Percentiles rank a stretch among this genome's conserved stretches.
phyloP scores from a whole-genome alignment of 2,329 filamentous ascomycete genomes.

The Fonsecaea pugnacius region DNA sequence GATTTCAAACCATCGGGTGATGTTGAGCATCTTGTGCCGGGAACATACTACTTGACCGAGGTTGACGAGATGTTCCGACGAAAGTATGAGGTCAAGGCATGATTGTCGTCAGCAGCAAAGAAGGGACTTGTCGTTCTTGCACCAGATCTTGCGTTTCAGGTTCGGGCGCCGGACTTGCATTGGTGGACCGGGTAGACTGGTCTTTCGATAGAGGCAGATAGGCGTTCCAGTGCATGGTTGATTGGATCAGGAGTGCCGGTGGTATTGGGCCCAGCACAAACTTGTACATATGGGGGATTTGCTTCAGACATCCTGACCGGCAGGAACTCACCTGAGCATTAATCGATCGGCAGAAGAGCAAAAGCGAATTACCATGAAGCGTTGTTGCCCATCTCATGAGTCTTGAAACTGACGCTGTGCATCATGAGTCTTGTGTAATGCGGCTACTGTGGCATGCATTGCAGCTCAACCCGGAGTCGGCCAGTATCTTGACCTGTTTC shows the following conservation, averaged over 20 bases:
- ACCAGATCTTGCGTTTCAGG: slow-evolving; percentile 29
- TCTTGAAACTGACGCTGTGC: slow-evolving; percentile 24
- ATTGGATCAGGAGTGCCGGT: slow-evolving; percentile 17
- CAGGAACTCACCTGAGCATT: slow-evolving; percentile 8
- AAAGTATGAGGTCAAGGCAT: slow-evolving; percentile 76
- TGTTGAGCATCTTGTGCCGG: slow-evolving; percentile 66
- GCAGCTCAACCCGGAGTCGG: slow-evolving; percentile 20
- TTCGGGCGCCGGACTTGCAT: slow-evolving; percentile 28
- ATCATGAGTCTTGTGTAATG: slow-evolving; percentile 11
- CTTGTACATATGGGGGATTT: slow-evolving; percentile 31
- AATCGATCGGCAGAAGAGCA: slow-evolving; percentile 22
- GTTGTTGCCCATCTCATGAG: neutral
- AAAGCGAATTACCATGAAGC: slow-evolving; percentile 16
- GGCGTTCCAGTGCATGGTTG: slow-evolving; percentile 18
- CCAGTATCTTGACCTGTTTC: slow-evolving; percentile 32
- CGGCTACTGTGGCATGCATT: slow-evolving; percentile 19
- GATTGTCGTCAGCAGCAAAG: slow-evolving; percentile 38
- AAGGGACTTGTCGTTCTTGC: slow-evolving; percentile 24
- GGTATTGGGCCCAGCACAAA: slow-evolving; percentile 13
- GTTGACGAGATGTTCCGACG: slow-evolving; percentile 87
- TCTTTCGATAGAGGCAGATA: slow-evolving; percentile 17
- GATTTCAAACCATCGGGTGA: slow-evolving; percentile 73
- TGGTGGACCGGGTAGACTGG: slow-evolving; percentile 25
- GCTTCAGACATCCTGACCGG: slow-evolving; percentile 4
- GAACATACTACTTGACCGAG: slow-evolving; percentile 78